phyloP scores from a whole-genome alignment of 345 rosid species.

The Psidium friedrichsthalianum region DNA sequence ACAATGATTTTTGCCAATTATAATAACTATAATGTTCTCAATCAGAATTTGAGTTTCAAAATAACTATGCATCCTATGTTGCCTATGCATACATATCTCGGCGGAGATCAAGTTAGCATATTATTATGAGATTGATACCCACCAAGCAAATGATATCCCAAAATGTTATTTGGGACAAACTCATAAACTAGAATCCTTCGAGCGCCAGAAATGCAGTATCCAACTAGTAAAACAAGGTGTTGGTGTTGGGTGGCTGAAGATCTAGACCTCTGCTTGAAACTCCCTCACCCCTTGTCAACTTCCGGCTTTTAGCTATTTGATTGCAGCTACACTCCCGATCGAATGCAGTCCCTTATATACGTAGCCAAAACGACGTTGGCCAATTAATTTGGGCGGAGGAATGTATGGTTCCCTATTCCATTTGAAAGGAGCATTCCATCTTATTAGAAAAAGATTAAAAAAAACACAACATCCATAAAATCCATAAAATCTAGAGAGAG shows the following conservation, averaged over 20 bases:
- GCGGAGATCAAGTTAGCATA: neutral
- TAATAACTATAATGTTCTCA: neutral
- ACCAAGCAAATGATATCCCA: slow-evolving; percentile 63
- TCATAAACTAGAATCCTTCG: slow-evolving; percentile 55
- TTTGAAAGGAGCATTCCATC: too few species aligned
- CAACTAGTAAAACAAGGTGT: slow-evolving; percentile 51
- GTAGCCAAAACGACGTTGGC: too few species aligned
- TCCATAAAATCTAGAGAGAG: too few species aligned
- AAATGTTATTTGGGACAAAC: slow-evolving; percentile 42
- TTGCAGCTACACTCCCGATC: neutral
- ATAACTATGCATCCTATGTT: neutral
- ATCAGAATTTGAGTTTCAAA: neutral
- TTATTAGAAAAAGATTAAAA: too few species aligned
- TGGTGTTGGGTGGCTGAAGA: slow-evolving; percentile 41
- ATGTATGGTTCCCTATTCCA: too few species aligned
- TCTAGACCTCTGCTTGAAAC: slow-evolving; percentile 42
- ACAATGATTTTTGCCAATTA: slow-evolving; percentile 1
- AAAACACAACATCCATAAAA: too few species aligned
- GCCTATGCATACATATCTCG: neutral
- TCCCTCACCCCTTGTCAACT: slow-evolving; percentile 49
- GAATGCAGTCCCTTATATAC: too few species aligned
- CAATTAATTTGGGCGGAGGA: too few species aligned
- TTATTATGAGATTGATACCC: neutral
- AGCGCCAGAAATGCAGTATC: slow-evolving; percentile 39
- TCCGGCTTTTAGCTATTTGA: slow-evolving; percentile 46